Conservation (phyloP, 176 grass and related monocot genomes). For the Rhynchospora tenuis region DNA sequence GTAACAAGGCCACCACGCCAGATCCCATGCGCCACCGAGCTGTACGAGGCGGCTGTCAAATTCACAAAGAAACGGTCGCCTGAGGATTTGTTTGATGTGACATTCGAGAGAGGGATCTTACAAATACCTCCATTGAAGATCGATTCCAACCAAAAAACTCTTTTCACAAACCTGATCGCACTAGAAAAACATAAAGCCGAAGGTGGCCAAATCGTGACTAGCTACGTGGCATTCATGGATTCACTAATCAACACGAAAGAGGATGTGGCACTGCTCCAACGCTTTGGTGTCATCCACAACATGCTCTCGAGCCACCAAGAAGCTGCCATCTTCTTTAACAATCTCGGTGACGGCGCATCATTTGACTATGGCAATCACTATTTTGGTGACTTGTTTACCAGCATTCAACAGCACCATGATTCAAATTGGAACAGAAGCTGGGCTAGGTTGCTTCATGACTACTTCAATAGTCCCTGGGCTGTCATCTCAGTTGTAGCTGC, state of each 20-base stretch:
- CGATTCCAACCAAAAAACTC: neutral
- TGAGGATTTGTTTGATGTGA: neutral
- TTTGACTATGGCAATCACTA: neutral
- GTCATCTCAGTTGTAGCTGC: neutral
- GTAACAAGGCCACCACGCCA: neutral
- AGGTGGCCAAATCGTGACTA: neutral
- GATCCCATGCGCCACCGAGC: constrained; percentile 7
- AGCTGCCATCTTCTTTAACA: constrained; percentile 12
- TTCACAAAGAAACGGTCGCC: neutral
- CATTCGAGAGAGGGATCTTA: neutral
- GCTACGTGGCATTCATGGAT: constrained; percentile 16
- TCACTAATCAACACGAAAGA: neutral
- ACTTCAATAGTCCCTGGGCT: constrained; percentile 5
- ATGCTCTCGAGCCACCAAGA: constrained; percentile 13
- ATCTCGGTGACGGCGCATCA: neutral
- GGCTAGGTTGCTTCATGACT: constrained; percentile 1
- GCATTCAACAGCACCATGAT: constrained; percentile 1
- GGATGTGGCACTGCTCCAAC: constrained; percentile 10
- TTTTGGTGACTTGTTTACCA: neutral
- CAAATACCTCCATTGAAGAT: neutral
- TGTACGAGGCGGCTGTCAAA: neutral
- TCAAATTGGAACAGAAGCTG: neutral
- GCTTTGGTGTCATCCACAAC: neutral
- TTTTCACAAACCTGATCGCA: neutral
- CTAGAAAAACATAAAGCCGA: neutral